phyloP scores from a whole-genome alignment of 306 rosid genomes.

The Castanea crenata region DNA sequence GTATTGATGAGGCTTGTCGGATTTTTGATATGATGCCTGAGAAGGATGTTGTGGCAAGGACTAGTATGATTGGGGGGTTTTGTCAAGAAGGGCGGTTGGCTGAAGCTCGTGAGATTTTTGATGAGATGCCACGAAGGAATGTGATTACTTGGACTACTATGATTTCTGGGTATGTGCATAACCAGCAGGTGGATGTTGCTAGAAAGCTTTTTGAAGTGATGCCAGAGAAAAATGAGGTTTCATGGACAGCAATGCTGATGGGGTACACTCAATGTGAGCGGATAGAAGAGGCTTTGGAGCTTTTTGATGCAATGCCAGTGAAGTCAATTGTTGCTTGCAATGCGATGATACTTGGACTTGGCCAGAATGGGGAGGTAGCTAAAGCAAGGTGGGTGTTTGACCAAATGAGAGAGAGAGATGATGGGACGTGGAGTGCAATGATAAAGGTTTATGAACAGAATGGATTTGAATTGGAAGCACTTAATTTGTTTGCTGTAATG shows the following conservation, averaged over 20 bases:
- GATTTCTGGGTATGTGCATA: slow-evolving; percentile 52
- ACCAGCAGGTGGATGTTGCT: slow-evolving; percentile 47
- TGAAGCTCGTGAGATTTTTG: slow-evolving; percentile 49
- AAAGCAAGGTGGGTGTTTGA: slow-evolving; percentile 41
- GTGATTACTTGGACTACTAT: slow-evolving; percentile 59
- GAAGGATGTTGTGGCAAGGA: slow-evolving; percentile 46
- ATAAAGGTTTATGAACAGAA: slow-evolving; percentile 52
- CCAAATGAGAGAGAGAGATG: slow-evolving; percentile 49
- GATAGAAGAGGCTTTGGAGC: slow-evolving; percentile 50
- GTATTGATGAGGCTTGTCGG: slow-evolving; percentile 41
- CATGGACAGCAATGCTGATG: slow-evolving; percentile 58
- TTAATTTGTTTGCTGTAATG: slow-evolving; percentile 47
- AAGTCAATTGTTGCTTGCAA: slow-evolving; percentile 42
- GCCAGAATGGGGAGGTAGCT: slow-evolving; percentile 33
- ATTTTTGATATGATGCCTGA: slow-evolving; percentile 52
- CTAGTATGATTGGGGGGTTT: slow-evolving; percentile 55
- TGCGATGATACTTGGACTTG: slow-evolving; percentile 48
- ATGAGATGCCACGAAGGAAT: slow-evolving; percentile 42
- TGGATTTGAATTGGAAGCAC: slow-evolving; percentile 48
- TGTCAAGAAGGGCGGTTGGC: slow-evolving; percentile 43
- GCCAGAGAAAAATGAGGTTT: slow-evolving; percentile 53
- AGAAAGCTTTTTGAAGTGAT: slow-evolving; percentile 60
- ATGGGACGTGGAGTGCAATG: slow-evolving; percentile 54
- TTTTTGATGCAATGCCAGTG: slow-evolving; percentile 48
- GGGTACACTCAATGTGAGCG: slow-evolving; percentile 49